Evolutionary conservation across 1,139 yeast genomes (phyloP).

Genomic region (Ogataea hybrid): DNA sequence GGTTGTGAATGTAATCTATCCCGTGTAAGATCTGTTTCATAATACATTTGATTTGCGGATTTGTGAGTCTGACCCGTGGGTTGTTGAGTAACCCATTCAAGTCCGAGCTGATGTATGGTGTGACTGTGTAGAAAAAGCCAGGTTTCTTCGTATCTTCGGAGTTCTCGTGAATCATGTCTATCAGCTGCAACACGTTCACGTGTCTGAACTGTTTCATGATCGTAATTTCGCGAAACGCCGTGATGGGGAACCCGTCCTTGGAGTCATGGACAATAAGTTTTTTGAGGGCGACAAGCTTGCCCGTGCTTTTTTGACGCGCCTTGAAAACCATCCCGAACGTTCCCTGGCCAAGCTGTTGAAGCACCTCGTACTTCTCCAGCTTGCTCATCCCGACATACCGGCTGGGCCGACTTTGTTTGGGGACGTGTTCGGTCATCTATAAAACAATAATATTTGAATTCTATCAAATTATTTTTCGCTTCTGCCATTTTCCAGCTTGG

Average conservation of each 20-base stretch:
- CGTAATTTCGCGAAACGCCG: conserved; percentile 90
- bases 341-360: conserved; percentile 84
- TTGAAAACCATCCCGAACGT: conserved; percentile 67
- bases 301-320: conserved; percentile 52
- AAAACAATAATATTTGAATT: conserved; percentile 1
- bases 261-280: conserved; percentile 79
- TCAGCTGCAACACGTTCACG: conserved; percentile 66
- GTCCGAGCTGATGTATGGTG: conserved; percentile 93
- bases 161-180: conserved; percentile 79
- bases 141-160: conserved; percentile 36
- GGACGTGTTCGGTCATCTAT: conserved; percentile 9
- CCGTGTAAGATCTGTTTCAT: conserved; percentile 79
- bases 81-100: conserved; percentile 89
- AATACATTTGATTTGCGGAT: conserved; percentile 79
- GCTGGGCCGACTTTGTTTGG: conserved; percentile 2
- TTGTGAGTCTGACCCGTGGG: conserved; percentile 59
- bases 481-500: conserved; percentile 7
- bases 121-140: conserved; percentile 76
- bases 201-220: conserved; percentile 73
- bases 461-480: conserved; percentile 4
- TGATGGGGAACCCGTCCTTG: conserved; percentile 91
- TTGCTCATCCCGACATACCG: conserved; percentile 28
- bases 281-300: conserved; percentile 77
- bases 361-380: conserved; percentile 46
- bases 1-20: conserved; percentile 74